These are phyloP conservation scores for Fraxinus sp. DNA, from an alignment of 305 asterid species.

Conservation along the genomic window DNA sequence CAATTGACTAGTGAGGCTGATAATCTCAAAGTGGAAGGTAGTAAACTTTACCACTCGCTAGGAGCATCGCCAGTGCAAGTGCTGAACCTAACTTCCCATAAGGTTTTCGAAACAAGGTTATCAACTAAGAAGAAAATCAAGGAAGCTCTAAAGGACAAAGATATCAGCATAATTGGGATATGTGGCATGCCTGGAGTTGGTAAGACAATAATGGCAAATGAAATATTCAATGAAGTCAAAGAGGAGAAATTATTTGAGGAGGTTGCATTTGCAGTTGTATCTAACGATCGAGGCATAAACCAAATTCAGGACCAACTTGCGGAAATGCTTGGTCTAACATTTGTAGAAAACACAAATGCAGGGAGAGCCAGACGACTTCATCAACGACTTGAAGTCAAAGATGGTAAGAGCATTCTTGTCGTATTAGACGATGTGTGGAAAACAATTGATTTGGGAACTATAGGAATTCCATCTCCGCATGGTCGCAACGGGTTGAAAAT, in stretches of 20 bases:
- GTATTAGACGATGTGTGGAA: slow-evolving; percentile 42
- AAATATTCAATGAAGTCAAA: neutral
- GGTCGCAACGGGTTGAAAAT: slow-evolving; percentile 9
- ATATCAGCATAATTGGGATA: slow-evolving; percentile 16
- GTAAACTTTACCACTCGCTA: too few relatives aligned
- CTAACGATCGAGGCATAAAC: neutral
- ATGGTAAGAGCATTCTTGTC: slow-evolving; percentile 3
- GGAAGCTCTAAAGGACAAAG: neutral
- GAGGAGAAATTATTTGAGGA: neutral
- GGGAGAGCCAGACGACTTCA: slow-evolving; percentile 9
- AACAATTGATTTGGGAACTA: neutral
- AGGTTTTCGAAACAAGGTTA: slow-evolving; percentile 29
- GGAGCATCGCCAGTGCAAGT: neutral
- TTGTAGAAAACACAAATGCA: neutral
- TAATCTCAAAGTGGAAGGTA: neutral
- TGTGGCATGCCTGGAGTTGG: neutral
- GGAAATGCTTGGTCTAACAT: slow-evolving; percentile 14
- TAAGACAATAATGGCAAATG: neutral
- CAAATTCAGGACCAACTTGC: slow-evolving; percentile 16
- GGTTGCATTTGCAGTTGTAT: neutral
- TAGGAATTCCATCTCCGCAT: slow-evolving; percentile 26
- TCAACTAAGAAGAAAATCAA: slow-evolving; percentile 14
- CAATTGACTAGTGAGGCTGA: neutral
- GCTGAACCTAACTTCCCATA: neutral
- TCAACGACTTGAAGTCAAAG: neutral